These are phyloP conservation scores for Tricholoma hemisulphureum DNA, from an alignment of 768 basidiomycete genomes.

Conservation along the genomic window DNA sequence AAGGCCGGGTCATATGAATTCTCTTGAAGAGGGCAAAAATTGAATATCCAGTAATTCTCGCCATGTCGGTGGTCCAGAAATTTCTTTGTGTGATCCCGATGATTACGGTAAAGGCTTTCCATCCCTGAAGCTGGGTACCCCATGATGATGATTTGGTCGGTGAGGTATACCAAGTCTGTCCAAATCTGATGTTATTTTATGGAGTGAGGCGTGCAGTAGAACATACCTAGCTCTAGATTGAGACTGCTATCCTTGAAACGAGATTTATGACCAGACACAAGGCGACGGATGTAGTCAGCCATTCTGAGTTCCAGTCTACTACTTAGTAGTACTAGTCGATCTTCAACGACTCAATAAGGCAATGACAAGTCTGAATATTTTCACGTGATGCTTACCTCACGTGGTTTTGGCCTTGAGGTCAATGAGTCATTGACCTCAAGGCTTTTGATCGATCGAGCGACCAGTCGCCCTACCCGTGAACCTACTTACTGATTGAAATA, in stretches of 20 bases:
- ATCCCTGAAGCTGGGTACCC: constrained; percentile 83
- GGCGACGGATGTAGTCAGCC: constrained; percentile 63
- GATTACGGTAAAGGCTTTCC: constrained; percentile 79
- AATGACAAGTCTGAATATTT: too few species aligned
- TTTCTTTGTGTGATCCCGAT: constrained; percentile 66
- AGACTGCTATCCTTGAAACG: constrained; percentile 69
- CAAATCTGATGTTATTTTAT: neutral
- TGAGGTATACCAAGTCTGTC: constrained; percentile 64
- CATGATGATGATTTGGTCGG: constrained; percentile 74
- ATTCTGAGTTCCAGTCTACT: constrained; percentile 33
- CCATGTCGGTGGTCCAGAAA: constrained; percentile 75
- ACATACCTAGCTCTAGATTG: constrained; percentile 64
- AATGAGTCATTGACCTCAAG: too few species aligned
- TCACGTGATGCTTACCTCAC: too few species aligned
- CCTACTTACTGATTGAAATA: too few species aligned
- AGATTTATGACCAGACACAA: constrained; percentile 82
- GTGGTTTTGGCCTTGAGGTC: too few species aligned
- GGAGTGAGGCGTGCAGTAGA: too few species aligned
- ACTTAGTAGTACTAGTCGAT: too few species aligned
- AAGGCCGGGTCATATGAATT: constrained; percentile 71
- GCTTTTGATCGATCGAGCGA: too few species aligned
- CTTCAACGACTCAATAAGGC: too few species aligned
- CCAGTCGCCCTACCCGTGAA: too few species aligned
- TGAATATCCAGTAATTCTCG: constrained; percentile 84
- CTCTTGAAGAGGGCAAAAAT: constrained; percentile 80